Evolutionary conservation across 306 rosid genomes (phyloP).

Genomic region (Vigna trinervia): DNA sequence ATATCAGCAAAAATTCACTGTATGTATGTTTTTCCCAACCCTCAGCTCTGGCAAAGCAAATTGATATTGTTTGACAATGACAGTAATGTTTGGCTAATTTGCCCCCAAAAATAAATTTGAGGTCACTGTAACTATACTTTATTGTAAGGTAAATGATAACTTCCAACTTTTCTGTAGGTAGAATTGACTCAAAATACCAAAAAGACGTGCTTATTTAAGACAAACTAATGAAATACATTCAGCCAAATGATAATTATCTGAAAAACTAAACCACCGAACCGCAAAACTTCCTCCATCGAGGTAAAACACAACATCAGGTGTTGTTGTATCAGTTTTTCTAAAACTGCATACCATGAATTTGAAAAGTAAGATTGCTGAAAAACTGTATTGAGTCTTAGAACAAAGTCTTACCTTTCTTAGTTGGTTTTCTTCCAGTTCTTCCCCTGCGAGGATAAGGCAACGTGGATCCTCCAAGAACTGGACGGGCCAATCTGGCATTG

Average conservation of each 20-base stretch:
- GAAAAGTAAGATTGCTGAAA: background rate
- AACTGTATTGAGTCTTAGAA: background rate
- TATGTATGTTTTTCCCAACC: background rate
- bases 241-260: no score
- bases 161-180: no score
- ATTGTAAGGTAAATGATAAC: no score
- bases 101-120: no score
- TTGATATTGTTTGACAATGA: background rate
- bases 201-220: no score
- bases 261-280: no score
- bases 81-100: no score
- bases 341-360: background rate
- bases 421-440: slow-evolving; percentile 69
- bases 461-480: slow-evolving; percentile 70
- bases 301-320: background rate
- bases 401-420: slow-evolving; percentile 57
- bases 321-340: background rate
- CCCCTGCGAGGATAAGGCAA: slow-evolving; percentile 87
- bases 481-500: slow-evolving; percentile 56
- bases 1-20: background rate
- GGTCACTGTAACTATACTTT: no score
- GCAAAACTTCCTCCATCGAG: no score
- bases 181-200: no score
- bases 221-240: no score
- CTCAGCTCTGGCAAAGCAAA: background rate